Percentiles rank a stretch among this genome's conserved stretches.
These are phyloP conservation scores for Claviceps sp. DNA, from an alignment of 2,329 filamentous ascomycete genomes.

Conservation along the genomic window DNA sequence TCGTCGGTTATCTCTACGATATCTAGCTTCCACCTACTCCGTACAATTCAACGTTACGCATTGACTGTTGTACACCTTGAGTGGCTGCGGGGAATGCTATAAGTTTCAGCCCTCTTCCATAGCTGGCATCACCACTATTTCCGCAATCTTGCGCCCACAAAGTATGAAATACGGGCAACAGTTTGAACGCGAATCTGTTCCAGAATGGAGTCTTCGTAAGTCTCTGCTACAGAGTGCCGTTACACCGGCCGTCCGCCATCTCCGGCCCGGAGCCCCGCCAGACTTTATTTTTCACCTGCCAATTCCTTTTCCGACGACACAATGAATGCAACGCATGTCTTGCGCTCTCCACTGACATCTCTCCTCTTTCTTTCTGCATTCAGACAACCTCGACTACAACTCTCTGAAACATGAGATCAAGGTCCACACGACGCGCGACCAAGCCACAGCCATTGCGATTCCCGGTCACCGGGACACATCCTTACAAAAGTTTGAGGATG, in stretches of 20 bases:
- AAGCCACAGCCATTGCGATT: conserved; percentile 58
- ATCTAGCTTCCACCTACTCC: not conserved
- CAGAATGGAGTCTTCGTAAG: conserved; percentile 67
- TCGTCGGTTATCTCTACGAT: not conserved
- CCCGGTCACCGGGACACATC: conserved; percentile 52
- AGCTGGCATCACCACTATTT: not conserved
- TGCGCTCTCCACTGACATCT: not conserved
- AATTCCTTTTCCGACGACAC: not conserved
- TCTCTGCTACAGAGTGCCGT: conserved; percentile 7
- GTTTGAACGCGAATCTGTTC: conserved; percentile 62
- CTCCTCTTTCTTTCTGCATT: not conserved
- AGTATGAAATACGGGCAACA: conserved; percentile 34
- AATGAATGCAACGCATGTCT: not conserved
- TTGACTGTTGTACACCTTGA: not conserved
- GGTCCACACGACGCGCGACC: conserved; percentile 57
- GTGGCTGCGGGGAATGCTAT: not conserved
- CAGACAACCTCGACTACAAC: conserved; percentile 83
- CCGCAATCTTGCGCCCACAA: not conserved
- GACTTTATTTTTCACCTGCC: not conserved
- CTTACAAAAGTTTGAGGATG: conserved; percentile 52
- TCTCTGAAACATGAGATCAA: conserved; percentile 78
- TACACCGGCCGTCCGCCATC: not conserved
- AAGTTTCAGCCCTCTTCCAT: not conserved
- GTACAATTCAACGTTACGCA: not conserved
- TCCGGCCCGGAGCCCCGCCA: not conserved